phyloP scores from a whole-genome alignment of 139 green algal genomes.

The Tetraselmis chui region DNA sequence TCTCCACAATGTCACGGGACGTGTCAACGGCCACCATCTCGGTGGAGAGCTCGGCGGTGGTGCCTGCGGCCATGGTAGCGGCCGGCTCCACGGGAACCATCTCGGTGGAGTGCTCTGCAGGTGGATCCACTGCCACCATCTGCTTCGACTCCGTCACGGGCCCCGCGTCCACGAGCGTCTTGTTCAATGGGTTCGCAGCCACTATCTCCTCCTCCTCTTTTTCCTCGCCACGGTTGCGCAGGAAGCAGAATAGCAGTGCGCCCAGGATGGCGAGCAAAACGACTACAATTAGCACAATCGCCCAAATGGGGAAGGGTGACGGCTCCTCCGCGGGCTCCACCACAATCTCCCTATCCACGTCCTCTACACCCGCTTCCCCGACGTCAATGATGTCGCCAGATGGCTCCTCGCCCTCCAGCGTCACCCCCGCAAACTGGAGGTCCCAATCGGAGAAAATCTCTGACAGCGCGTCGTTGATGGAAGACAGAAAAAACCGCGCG shows the following conservation, averaged over 20 bases:
- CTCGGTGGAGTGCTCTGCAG: no score
- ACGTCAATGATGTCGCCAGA: background rate
- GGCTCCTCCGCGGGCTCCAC: no score
- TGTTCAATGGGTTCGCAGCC: background rate
- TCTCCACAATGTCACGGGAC: background rate
- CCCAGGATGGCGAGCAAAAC: background rate
- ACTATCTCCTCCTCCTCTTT: background rate
- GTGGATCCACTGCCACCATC: background rate
- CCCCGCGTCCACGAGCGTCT: background rate
- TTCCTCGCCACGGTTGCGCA: background rate
- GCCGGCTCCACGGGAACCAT: background rate
- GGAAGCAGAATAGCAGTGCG: background rate
- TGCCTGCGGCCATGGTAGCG: no score
- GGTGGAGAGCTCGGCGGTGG: background rate
- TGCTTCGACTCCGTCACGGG: background rate
- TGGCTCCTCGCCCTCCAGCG: background rate
- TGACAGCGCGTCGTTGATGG: background rate
- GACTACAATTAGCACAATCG: background rate
- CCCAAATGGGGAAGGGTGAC: background rate
- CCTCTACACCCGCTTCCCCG: no score
- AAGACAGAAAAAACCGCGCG: background rate
- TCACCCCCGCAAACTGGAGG: background rate
- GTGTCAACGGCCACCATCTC: background rate
- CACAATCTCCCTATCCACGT: no score
- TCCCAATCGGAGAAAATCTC: background rate